Evolutionary conservation across 495 filamentous ascomycete genomes (phyloP).

Genomic region (Podospora comata): DNA sequence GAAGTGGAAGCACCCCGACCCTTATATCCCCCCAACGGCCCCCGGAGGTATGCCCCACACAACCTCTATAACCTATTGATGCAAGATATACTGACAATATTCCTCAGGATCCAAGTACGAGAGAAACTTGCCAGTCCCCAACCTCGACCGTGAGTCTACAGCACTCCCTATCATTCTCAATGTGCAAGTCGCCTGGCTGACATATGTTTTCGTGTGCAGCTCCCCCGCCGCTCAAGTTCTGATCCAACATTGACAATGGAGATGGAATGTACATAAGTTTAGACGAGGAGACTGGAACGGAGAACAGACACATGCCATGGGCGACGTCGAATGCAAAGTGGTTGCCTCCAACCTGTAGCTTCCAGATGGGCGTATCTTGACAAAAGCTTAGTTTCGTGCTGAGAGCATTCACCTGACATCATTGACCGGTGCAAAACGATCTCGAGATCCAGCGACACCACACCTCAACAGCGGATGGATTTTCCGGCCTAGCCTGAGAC

Average conservation of each 20-base stretch:
- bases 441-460: no score
- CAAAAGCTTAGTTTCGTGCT: no score
- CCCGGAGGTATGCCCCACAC: conserved; percentile 74
- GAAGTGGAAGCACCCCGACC: conserved; percentile 96
- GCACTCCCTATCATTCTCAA: background rate
- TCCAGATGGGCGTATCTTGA: no score
- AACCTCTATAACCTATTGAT: background rate
- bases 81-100: conserved; percentile 28
- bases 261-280: conserved; percentile 23
- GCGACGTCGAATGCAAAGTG: background rate
- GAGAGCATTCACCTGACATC: no score
- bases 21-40: conserved; percentile 81
- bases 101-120: conserved; percentile 87
- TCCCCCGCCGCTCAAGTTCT: conserved; percentile 47
- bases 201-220: conserved; percentile 28
- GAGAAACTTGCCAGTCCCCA: conserved; percentile 78
- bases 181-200: conserved; percentile 7
- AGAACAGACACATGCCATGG: background rate
- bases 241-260: conserved; percentile 17
- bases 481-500: no score
- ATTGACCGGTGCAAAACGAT: no score
- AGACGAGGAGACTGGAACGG: conserved; percentile 7
- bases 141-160: conserved; percentile 68
- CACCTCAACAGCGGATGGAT: no score
- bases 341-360: no score